A percentile compares a stretch with the other conserved stretches of the same genome.
Evolutionary conservation across 768 basidiomycete species (phyloP).

Genomic region (Kwoniella mangroviensis): DNA sequence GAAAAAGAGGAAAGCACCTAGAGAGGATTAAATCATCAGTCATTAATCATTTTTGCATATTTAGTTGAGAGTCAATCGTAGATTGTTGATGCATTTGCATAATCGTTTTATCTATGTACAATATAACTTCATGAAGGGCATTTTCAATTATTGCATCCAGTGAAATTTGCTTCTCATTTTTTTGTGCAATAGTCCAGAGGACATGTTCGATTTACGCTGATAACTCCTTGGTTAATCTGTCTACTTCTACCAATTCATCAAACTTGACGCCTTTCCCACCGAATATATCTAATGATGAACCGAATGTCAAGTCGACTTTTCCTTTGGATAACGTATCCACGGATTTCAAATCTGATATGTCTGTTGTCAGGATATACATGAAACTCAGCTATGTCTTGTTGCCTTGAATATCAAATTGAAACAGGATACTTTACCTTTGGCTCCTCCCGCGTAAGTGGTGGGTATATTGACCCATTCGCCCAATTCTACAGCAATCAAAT

Average conservation of each 20-base stretch:
- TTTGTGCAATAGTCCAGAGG: background rate
- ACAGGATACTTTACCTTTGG: constrained; percentile 66
- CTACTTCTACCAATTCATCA: constrained; percentile 59
- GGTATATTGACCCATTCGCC: constrained; percentile 91
- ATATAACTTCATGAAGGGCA: too few relatives aligned
- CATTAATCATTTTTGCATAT: background rate
- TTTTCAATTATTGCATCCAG: too few relatives aligned
- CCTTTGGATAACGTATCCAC: constrained; percentile 81
- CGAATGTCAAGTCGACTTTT: constrained; percentile 83
- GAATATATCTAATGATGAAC: constrained; percentile 70
- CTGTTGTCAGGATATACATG: constrained; percentile 59
- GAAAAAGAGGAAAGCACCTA: constrained; percentile 40
- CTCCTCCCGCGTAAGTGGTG: constrained; percentile 96
- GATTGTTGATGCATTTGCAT: too few relatives aligned
- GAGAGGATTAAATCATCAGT: constrained; percentile 15
- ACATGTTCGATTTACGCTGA: background rate
- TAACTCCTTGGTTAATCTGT: constrained; percentile 42
- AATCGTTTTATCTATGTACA: too few relatives aligned
- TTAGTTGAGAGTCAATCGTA: too few relatives aligned
- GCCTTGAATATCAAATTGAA: background rate
- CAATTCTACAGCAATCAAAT: constrained; percentile 64
- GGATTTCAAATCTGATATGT: constrained; percentile 75
- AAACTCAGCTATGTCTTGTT: too few relatives aligned
- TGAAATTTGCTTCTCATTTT: too few relatives aligned
- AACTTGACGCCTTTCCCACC: constrained; percentile 61